Evolutionary conservation across 306 rosid species (phyloP), one percentile per base, ranked within the genome.

Genomic region (Dalbergia oliveri): DNA sequence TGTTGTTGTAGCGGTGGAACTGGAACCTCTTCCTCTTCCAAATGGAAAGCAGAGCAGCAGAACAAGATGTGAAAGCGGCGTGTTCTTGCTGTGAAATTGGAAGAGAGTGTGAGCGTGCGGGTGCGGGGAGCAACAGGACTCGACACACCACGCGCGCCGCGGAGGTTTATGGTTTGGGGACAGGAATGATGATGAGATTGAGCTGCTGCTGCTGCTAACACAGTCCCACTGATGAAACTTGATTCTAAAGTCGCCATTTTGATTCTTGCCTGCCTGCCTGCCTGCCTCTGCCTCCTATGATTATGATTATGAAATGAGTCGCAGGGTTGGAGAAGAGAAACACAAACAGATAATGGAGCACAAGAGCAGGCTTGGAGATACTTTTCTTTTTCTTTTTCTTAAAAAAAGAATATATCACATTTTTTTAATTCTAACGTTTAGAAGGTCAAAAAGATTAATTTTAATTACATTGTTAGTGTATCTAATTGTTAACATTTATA

Each of bases 211-310:
- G 15, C 58, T 51, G 19, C 58, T 51, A 51, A 51, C 58, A 51
- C 18, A 4, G 18, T 26, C 31, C 31, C 31, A 26, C 31, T 26
- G 3, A 26, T 51, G 18, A 51, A 5, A 8, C 86, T 79, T 43
- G 89, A 88, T 82, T 94, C 89, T 47, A 87, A 31, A 31, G 92
- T 74, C 77, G 92, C 94, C 98, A 94, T 94, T 67, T 51, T 51
- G 2, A 15, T 4, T 51, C 58, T 18, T 51, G 12, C 8, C 13
- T 3, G 13, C 31, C 1, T 51, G 12, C 8, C 13, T 3, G 13
- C 31, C 1, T 26, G 31, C 31, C 31, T 26, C 31, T 26, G 3
- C 31, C 31, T 26, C 31, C 31, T 26, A 26, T 26, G 31, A 26
- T 26, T 26, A 26, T 26, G 31, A 26, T 26, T 26, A 26, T 26